Conservation (phyloP, 768 basidiomycete species). For the Pisolithus marmoratus region DNA sequence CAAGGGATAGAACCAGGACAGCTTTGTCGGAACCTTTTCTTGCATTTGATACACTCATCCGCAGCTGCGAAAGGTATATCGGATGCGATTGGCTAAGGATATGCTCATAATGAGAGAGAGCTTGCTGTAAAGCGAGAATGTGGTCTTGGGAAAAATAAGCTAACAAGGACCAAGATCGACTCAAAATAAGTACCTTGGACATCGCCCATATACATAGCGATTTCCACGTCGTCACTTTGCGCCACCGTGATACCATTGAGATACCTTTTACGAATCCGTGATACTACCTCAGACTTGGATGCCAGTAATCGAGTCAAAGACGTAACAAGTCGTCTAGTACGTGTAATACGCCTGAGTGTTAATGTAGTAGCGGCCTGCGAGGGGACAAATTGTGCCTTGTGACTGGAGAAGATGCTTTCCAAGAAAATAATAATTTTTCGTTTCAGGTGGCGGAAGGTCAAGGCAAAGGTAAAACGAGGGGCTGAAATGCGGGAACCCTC, state of each 20-base stretch:
- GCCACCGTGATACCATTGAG: conserved; percentile 31
- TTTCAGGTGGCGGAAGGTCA: conserved; percentile 32
- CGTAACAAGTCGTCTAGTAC: conserved; percentile 72
- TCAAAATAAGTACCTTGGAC: conserved; percentile 62
- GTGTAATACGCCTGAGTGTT: conserved; percentile 73
- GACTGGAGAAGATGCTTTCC: not conserved
- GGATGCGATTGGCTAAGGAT: conserved; percentile 86
- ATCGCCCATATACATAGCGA: conserved; percentile 87
- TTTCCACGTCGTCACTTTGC: conserved; percentile 51
- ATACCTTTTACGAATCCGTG: conserved; percentile 73
- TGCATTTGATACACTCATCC: conserved; percentile 50
- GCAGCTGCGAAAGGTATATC: conserved; percentile 74
- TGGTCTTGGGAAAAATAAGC: conserved; percentile 56
- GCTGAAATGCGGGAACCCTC: conserved; percentile 16
- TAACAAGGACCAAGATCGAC: not conserved
- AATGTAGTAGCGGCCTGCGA: conserved; percentile 34
- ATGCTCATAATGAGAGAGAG: conserved; percentile 80
- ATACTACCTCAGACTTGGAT: conserved; percentile 77
- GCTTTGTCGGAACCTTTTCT: conserved; percentile 62
- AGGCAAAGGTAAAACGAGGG: conserved; percentile 15
- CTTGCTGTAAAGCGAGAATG: conserved; percentile 80
- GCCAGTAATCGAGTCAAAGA: conserved; percentile 70
- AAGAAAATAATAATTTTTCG: conserved; percentile 22
- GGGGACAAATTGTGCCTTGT: conserved; percentile 5
- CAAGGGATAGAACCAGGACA: conserved; percentile 58